Evolutionary conservation across 2,329 filamentous ascomycete species (phyloP).

Genomic region (Phialophora tarda): DNA sequence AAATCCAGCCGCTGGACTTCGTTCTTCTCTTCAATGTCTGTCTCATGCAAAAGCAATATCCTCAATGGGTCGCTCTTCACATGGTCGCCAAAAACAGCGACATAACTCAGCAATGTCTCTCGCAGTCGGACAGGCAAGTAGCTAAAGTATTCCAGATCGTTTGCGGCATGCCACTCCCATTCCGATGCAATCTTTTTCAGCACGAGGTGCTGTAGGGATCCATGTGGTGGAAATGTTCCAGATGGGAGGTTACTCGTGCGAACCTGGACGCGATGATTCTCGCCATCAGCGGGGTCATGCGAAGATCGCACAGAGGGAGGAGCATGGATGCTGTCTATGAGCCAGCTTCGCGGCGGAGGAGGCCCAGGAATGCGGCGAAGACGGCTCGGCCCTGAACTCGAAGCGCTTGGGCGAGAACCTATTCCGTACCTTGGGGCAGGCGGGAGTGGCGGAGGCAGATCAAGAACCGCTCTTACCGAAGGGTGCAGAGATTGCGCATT

Average conservation of each 20-base stretch:
- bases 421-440: conserved; percentile 47
- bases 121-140: conserved; percentile 60
- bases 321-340: conserved; percentile 41
- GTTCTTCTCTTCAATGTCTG: conserved; percentile 42
- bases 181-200: conserved; percentile 61
- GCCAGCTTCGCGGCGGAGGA: conserved; percentile 54
- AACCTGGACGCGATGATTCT: conserved; percentile 30
- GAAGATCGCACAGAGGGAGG: conserved; percentile 16
- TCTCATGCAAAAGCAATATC: conserved; percentile 52
- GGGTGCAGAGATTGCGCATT: conserved; percentile 52
- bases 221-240: conserved; percentile 44
- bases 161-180: conserved; percentile 63
- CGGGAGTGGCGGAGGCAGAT: conserved; percentile 50
- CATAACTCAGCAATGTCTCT: conserved; percentile 61
- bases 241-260: conserved; percentile 47
- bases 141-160: conserved; percentile 61
- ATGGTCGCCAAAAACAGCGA: conserved; percentile 57
- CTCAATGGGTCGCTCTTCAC: conserved; percentile 53
- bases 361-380: conserved; percentile 52
- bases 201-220: conserved; percentile 57
- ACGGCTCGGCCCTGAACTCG: conserved; percentile 45
- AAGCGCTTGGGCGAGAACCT: conserved; percentile 34
- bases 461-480: conserved; percentile 51
- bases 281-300: conserved; percentile 19
- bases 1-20: conserved; percentile 61